Conservation (phyloP, 2,329 filamentous ascomycete species). For the Aspergillus sergii region DNA sequence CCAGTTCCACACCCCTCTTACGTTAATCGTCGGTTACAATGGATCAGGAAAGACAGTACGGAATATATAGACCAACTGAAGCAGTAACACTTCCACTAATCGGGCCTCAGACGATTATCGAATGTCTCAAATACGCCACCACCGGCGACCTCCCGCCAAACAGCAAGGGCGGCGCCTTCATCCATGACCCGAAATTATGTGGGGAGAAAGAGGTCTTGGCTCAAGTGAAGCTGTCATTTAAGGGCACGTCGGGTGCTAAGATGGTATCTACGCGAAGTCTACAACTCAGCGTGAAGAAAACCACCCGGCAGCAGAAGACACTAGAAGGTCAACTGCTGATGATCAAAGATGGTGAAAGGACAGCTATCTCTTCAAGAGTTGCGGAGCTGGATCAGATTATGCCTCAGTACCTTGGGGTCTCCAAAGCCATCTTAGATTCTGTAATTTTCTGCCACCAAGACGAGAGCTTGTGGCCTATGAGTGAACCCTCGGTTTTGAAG, state of each 20-base stretch:
- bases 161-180: slow-evolving; percentile 84
- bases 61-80: slow-evolving; percentile 5
- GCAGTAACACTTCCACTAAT: slow-evolving; percentile 8
- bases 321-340: slow-evolving; percentile 79
- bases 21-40: slow-evolving; percentile 95
- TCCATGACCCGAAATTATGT: slow-evolving; percentile 92
- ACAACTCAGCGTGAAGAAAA: slow-evolving; percentile 85
- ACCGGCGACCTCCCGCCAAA: slow-evolving; percentile 93
- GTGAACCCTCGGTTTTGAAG: slow-evolving; percentile 81
- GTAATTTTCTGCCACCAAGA: slow-evolving; percentile 99
- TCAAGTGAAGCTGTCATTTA: slow-evolving; percentile 88
- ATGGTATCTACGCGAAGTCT: slow-evolving; percentile 84
- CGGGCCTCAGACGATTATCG: slow-evolving; percentile 76
- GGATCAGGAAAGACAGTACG: slow-evolving; percentile 87
- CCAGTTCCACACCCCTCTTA: slow-evolving; percentile 85
- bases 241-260: slow-evolving; percentile 72
- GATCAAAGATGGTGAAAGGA: slow-evolving; percentile 76
- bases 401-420: slow-evolving; percentile 84
- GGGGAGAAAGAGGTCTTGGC: slow-evolving; percentile 88
- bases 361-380: slow-evolving; percentile 75
- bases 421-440: slow-evolving; percentile 83
- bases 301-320: slow-evolving; percentile 74
- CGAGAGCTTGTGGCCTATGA: slow-evolving; percentile 95
- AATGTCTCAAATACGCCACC: slow-evolving; percentile 96
- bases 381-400: slow-evolving; percentile 82